These are phyloP conservation scores for Panellus pusillus DNA, from an alignment of 768 basidiomycete species.

Conservation along the genomic window DNA sequence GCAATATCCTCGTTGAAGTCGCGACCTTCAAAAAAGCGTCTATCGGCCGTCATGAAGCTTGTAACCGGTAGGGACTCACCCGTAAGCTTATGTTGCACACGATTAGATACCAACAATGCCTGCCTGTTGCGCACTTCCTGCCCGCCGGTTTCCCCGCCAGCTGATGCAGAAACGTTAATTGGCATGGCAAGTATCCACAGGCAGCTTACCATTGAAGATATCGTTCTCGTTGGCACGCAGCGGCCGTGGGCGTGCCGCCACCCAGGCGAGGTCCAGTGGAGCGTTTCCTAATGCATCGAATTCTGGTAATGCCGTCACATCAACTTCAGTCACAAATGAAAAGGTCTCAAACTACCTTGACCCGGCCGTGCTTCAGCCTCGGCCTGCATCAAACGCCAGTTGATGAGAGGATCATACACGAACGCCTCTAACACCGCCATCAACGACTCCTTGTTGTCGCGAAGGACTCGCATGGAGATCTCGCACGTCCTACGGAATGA, in stretches of 20 bases:
- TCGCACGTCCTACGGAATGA: constrained; percentile 96
- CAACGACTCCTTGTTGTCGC: constrained; percentile 95
- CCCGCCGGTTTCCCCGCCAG: constrained; percentile 53
- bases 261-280: constrained; percentile 62
- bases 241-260: constrained; percentile 74
- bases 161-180: constrained; percentile 27
- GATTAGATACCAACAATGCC: constrained; percentile 89
- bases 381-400: constrained; percentile 90
- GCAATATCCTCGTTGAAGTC: constrained; percentile 88
- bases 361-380: constrained; percentile 72
- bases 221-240: constrained; percentile 91
- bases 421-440: constrained; percentile 99
- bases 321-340: background rate
- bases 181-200: constrained; percentile 17
- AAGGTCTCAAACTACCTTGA: constrained; percentile 37
- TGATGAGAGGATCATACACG: constrained; percentile 97
- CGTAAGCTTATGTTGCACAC: constrained; percentile 93
- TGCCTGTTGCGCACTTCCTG: constrained; percentile 91
- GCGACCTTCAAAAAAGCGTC: constrained; percentile 51
- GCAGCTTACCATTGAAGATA: constrained; percentile 75
- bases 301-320: constrained; percentile 4
- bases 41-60: background rate
- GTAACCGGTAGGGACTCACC: constrained; percentile 44
- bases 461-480: constrained; percentile 93
- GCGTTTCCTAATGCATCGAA: constrained; percentile 40